phyloP scores from a whole-genome alignment of 768 basidiomycete genomes.

The Phlegmacium glaucopus region DNA sequence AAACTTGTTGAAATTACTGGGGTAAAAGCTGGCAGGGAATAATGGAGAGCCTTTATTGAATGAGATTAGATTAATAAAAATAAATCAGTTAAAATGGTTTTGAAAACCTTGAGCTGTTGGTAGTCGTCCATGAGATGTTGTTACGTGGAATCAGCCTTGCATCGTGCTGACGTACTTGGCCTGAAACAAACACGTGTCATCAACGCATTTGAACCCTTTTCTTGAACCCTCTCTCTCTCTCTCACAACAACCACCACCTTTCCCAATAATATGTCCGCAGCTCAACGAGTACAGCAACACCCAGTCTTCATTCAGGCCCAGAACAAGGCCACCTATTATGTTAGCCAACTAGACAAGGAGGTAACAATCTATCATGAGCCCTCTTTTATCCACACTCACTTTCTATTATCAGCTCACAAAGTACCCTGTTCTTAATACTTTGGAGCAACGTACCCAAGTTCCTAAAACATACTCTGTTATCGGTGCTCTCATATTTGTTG shows the following conservation, averaged over 20 bases:
- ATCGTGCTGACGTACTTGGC: constrained; percentile 39
- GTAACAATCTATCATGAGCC: constrained; percentile 38
- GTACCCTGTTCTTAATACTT: constrained; percentile 78
- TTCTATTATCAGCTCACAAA: constrained; percentile 58
- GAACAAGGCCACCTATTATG: constrained; percentile 77
- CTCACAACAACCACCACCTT: constrained; percentile 20
- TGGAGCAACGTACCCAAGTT: constrained; percentile 89
- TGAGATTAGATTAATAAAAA: constrained; percentile 4
- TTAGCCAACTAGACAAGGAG: constrained; percentile 95
- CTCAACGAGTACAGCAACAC: constrained; percentile 85
- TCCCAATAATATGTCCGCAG: constrained; percentile 60
- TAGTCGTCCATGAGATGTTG: constrained; percentile 53
- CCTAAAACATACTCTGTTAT: constrained; percentile 91
- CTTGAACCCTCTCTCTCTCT: constrained; percentile 22
- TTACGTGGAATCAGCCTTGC: constrained; percentile 20
- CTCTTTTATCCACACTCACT: constrained; percentile 6
- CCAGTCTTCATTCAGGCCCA: constrained; percentile 82
- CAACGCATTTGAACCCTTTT: constrained; percentile 44
- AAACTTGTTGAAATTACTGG: constrained; percentile 65
- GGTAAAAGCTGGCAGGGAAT: constrained; percentile 62
- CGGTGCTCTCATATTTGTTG: constrained; percentile 62
- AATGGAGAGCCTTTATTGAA: constrained; percentile 52
- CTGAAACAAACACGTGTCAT: constrained; percentile 63
- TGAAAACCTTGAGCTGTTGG: constrained; percentile 46
- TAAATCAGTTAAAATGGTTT: not conserved